These are phyloP conservation scores for Xylaria sp. DNA, from an alignment of 2,329 filamentous ascomycete genomes.

Conservation along the genomic window DNA sequence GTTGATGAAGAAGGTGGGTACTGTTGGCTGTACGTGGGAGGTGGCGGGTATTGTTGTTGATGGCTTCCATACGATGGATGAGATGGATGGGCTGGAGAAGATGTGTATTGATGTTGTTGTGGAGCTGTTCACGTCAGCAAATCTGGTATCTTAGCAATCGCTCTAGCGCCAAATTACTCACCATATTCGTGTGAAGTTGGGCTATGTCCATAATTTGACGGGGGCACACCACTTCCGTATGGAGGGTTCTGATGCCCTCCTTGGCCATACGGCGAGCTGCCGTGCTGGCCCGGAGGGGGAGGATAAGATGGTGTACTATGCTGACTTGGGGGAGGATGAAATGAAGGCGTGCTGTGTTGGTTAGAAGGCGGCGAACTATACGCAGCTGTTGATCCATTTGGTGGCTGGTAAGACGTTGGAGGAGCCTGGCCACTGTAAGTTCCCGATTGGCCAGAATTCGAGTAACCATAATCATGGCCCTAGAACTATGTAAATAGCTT, in stretches of 20 bases:
- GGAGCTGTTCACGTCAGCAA: conserved; percentile 39
- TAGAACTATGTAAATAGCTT: conserved; percentile 42
- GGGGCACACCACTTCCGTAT: conserved; percentile 40
- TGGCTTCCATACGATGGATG: conserved; percentile 47
- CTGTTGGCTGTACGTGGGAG: conserved; percentile 46
- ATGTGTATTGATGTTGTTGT: conserved; percentile 49
- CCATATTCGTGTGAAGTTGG: conserved; percentile 48
- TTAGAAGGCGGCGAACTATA: conserved; percentile 48
- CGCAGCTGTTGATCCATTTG: conserved; percentile 45
- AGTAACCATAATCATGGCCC: conserved; percentile 72
- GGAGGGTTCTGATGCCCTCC: conserved; percentile 43
- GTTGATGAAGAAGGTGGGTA: conserved; percentile 44
- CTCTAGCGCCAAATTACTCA: conserved; percentile 38
- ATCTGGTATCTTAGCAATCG: neutral
- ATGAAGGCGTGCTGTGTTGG: conserved; percentile 45
- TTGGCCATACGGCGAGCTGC: conserved; percentile 40
- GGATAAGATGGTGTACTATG: conserved; percentile 43
- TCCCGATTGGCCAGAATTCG: conserved; percentile 63
- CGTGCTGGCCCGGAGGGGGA: conserved; percentile 39
- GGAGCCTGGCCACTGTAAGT: conserved; percentile 73
- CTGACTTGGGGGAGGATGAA: conserved; percentile 40
- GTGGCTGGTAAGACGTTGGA: conserved; percentile 67
- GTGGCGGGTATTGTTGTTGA: conserved; percentile 48
- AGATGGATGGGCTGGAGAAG: conserved; percentile 44
- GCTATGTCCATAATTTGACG: conserved; percentile 48